Evolutionary conservation across 345 rosid species (phyloP), one percentile per base, ranked within the genome.

Genomic region (Citrus mangshanensis): DNA sequence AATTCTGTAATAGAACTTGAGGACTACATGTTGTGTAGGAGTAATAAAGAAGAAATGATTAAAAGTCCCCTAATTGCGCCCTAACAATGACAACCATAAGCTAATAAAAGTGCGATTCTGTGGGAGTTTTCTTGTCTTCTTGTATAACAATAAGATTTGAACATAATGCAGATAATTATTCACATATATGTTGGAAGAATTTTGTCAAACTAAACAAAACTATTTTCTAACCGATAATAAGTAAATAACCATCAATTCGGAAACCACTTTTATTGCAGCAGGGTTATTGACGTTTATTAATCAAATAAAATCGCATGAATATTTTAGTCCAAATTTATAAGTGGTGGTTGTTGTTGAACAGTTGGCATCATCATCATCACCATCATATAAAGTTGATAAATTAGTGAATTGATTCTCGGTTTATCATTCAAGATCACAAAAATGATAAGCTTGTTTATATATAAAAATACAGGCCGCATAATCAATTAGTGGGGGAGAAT

Each of bases 311-410:
- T 61, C 1, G 66, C 61, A 0, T 56, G 10, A 56, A 56, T 56
- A 19, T 46, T 19, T 56, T 56, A 56, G 9, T 19, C 61, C 24
- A 22, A 59, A 22, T 22, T n/a, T 28, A 24, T 70, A 35, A 13
- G 73, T 62, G 4, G 16, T 28, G 28, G 66, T 32, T 72, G 63
- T 35, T 73, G 32, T 37, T 73, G 24, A 14, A 35, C 34, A 38
- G 34, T 73, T 61, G 77, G 38, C 69, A 74, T 74, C 77, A 40
- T 49, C 55, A 14, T 51, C 56, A 51, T 51, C 69, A 74, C 40
- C 77, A 40, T 42, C 59, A 61, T 61, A 1, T 61, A 61, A 74
- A 60, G 56, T 34, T 55, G 42, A n/a, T 37, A 73, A 49, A 24
- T 25, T 21, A 65, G 28, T 49, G 42, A 16, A 54, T 54, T 54